These are phyloP conservation scores for Xerocomus brunneocitrinus DNA, from an alignment of 768 basidiomycete genomes.

Conservation along the genomic window DNA sequence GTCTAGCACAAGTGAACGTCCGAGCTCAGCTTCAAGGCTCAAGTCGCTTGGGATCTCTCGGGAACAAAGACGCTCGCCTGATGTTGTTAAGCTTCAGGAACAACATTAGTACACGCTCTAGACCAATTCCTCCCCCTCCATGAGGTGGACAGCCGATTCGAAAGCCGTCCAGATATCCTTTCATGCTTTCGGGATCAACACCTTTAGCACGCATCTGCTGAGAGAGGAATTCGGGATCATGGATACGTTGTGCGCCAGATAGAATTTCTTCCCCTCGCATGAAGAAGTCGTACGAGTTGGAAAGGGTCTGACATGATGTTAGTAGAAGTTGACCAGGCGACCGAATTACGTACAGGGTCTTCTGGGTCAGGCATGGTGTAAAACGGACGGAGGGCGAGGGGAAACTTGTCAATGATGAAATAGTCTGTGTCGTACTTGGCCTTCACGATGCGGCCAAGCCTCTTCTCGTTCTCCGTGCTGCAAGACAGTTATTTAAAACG, in stretches of 20 bases:
- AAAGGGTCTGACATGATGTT: constrained; percentile 55
- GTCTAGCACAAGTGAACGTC: not conserved
- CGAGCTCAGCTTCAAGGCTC: constrained; percentile 55
- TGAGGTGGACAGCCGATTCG: constrained; percentile 93
- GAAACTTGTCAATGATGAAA: constrained; percentile 99
- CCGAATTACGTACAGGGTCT: constrained; percentile 60
- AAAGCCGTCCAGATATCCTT: constrained; percentile 91
- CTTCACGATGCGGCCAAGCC: constrained; percentile 84
- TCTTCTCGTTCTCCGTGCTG: constrained; percentile 94
- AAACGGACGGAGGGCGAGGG: constrained; percentile 90
- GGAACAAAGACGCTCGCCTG: constrained; percentile 88
- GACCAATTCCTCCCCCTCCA: constrained; percentile 93
- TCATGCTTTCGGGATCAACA: constrained; percentile 89
- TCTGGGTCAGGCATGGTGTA: constrained; percentile 98
- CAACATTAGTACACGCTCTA: constrained; percentile 95
- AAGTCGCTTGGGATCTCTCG: constrained; percentile 92
- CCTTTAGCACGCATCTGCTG: constrained; percentile 85
- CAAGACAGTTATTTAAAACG: constrained; percentile 5
- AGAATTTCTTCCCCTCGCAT: constrained; percentile 99
- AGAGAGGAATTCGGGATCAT: constrained; percentile 77
- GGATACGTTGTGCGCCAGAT: constrained; percentile 96
- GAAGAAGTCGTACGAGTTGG: constrained; percentile 99
- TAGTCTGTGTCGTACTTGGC: constrained; percentile 97
- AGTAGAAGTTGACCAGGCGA: constrained; percentile 1
- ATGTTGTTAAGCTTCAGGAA: constrained; percentile 98